Evolutionary conservation across 495 filamentous ascomycete species (phyloP), one percentile per base, ranked within the genome.

Genomic region (Lasiosphaeria ovina): DNA sequence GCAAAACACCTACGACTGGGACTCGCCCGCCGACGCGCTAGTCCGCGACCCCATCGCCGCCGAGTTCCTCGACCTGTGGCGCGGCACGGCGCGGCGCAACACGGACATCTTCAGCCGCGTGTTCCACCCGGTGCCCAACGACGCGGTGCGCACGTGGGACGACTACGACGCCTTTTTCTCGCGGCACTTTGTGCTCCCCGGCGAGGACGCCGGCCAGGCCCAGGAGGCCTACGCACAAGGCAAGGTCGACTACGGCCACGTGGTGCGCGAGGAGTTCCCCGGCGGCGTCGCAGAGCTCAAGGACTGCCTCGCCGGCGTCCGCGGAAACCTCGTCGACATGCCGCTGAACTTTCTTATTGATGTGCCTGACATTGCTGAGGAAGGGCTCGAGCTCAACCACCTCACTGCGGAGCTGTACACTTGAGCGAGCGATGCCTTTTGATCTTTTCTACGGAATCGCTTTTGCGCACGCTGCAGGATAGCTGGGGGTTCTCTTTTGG

Each of bases 311-410:
- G 84, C 83, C 57, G 80, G 81, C 54, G 81, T 97, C 12, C 86
- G 86, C 63, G 93, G 93, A 0, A 91, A 84, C 12, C 68, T 97
- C 48, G 92, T 97, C 31, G 89, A 96, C 79, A 97, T 97, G 93
- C 91, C 93, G 54, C 76, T 98, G 66, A 79, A 89, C 63, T 98
- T 98, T 74, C 74, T 98, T 71, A 87, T 87, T 66, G 89, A 91
- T 33, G 82, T 83, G 44, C 84, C 90, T 72, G 92, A 97, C 76
- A 83, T 98, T 70, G 93, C 93, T 4, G 86, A 93, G 79, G 85
- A 91, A 62, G 93, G 93, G 4, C 56, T 96, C 68, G 81, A 81
- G 48, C 73, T 95, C 75, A 94, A 96, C 77, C 83, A 81, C 8
- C 77, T 95, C 66, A 96, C 92, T 17, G 86, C 91, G 72, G 87